A percentile compares a stretch with the other conserved stretches of the same genome.
Evolutionary conservation across 1,284 basidiomycete genomes (phyloP).

Genomic region (Rhodotorula sp.): DNA sequence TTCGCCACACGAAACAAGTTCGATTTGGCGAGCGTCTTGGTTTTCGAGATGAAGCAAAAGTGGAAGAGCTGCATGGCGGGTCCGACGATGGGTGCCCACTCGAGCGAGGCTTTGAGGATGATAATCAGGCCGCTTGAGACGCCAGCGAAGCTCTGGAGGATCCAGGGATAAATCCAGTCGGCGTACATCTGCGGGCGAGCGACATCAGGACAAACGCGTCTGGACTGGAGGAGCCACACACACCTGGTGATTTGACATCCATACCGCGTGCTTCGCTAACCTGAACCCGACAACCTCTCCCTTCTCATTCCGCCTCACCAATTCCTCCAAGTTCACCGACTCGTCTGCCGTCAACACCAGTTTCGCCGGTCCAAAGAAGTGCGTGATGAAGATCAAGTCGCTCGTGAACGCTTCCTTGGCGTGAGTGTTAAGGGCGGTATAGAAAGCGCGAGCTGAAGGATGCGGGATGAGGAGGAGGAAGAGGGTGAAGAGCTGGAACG

Average conservation of each 20-base stretch:
- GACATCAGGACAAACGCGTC: neutral
- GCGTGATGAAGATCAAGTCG: constrained; percentile 58
- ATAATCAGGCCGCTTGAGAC: constrained; percentile 62
- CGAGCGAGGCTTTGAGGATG: constrained; percentile 81
- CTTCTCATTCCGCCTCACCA: constrained; percentile 54
- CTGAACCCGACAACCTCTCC: constrained; percentile 64
- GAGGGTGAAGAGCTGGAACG: constrained; percentile 17
- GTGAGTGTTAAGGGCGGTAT: constrained; percentile 67
- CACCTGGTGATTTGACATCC: constrained; percentile 45
- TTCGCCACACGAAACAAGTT: constrained; percentile 17
- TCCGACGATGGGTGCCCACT: constrained; percentile 81
- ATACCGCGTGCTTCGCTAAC: constrained; percentile 64
- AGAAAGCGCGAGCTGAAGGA: constrained; percentile 49
- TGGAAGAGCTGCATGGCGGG: constrained; percentile 90
- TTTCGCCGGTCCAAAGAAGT: constrained; percentile 64
- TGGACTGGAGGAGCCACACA: neutral
- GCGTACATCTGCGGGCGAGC: constrained; percentile 65
- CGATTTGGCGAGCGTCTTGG: constrained; percentile 48
- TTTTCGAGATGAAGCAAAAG: constrained; percentile 78
- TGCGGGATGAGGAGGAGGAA: constrained; percentile 12
- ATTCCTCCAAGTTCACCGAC: constrained; percentile 39
- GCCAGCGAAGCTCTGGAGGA: constrained; percentile 29
- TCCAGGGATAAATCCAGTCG: constrained; percentile 81
- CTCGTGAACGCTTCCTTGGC: constrained; percentile 78
- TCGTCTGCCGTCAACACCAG: constrained; percentile 62